Evolutionary conservation across 1,139 yeast species (phyloP), one percentile per base, ranked within the genome.

Genomic region (Suhomyces atakaporum): DNA sequence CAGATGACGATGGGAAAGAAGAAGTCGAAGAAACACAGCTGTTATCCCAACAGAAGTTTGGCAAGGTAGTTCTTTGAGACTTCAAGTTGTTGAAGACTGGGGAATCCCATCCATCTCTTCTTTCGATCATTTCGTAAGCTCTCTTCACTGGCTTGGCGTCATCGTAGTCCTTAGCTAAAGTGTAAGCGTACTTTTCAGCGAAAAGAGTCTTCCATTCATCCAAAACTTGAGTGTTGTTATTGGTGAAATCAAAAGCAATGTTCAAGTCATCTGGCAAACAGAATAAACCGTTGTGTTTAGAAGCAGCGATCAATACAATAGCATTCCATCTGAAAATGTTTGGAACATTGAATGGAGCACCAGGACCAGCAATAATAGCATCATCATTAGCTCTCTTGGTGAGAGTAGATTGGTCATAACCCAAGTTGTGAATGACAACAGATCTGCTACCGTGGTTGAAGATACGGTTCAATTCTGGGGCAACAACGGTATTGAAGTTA

Each of bases 181-280:
- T 32, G 36, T 40, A 43, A 10, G 49, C 44, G 38, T 47, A 49
- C 38, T 38, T 43, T 33, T 46, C 43, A 36, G 49, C 47, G 44
- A 45, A 54, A 28, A 45, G 49, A 37, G 29, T 31, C 31, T 36
- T 46, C 55, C 54, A 58, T 13, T 43, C 29, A 14, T 40, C 42
- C 27, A 45, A 42, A 35, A 42, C 42, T 22, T 38, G 46, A 18
- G 38, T 36, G 13, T 43, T 23, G 35, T 44, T 38, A 21, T 45
- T 49, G 21, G 48, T 42, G 36, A 47, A 56, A 34, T 59, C 48
- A 35, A 58, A 47, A 18, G 50, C 49, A 44, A 62, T 55, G 31
- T 53, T 40, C 43, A 60, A 58, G 34, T 49, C 54, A 24, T 49
- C 50, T 38, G 67, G 67, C 41, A 62, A 59, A 50, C 66, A 61